phyloP scores from a whole-genome alignment of 306 rosid genomes.

The Castanea crenata region DNA sequence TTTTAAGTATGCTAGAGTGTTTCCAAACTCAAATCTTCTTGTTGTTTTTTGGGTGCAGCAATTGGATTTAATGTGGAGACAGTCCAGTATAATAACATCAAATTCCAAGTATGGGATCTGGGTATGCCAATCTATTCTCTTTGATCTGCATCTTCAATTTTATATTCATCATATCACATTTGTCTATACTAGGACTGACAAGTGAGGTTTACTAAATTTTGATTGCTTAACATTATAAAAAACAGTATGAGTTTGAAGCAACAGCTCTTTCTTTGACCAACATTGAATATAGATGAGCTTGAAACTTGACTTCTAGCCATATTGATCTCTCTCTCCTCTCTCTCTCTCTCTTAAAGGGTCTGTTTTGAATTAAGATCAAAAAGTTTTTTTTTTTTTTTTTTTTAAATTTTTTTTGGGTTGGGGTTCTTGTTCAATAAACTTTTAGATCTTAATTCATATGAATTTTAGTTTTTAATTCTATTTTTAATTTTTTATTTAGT shows the following conservation, averaged over 20 bases:
- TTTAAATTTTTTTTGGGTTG: no score
- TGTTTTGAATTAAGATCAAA: no score
- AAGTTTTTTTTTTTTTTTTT: no score
- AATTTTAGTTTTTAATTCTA: no score
- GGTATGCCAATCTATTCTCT: constrained; percentile 48
- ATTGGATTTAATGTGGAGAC: constrained; percentile 99
- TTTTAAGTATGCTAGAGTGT: not conserved
- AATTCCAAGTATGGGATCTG: constrained; percentile 99
- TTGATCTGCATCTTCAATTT: constrained; percentile 1
- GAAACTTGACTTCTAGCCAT: not conserved
- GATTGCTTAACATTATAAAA: not conserved
- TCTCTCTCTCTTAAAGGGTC: not conserved
- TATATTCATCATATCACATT: not conserved
- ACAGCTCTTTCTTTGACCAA: not conserved
- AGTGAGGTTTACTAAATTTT: not conserved
- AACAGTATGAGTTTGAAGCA: not conserved
- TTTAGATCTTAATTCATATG: no score
- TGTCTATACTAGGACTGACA: not conserved
- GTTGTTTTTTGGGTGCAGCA: constrained; percentile 54
- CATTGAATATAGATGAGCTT: not conserved
- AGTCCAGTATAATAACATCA: constrained; percentile 93
- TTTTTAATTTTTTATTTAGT: no score
- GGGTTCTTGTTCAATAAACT: no score
- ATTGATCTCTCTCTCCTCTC: not conserved
- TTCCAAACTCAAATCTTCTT: not conserved